These are phyloP conservation scores for Botryotinia globosa DNA, from an alignment of 2,329 filamentous ascomycete species.

Conservation along the genomic window DNA sequence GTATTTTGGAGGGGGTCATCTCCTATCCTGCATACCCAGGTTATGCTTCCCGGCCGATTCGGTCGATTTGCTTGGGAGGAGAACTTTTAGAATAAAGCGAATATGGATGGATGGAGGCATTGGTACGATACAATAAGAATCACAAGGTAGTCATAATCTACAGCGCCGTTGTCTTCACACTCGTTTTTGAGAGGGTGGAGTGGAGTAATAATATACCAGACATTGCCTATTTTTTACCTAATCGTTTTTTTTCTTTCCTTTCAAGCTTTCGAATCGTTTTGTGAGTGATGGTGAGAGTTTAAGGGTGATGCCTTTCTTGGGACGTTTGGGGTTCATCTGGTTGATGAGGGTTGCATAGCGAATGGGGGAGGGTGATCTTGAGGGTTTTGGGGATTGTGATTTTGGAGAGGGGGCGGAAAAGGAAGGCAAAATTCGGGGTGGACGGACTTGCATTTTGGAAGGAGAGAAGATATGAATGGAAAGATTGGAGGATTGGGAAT, in stretches of 20 bases:
- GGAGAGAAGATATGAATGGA: not conserved
- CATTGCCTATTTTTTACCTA: not conserved
- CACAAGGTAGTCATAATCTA: constrained; percentile 2
- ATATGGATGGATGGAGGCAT: not conserved
- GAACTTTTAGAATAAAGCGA: constrained; percentile 3
- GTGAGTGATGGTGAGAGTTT: not conserved
- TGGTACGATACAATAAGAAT: not conserved
- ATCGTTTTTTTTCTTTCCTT: not conserved
- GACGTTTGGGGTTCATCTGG: not conserved
- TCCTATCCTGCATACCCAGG: not conserved
- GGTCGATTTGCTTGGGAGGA: not conserved
- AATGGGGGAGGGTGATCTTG: not conserved
- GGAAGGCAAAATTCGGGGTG: not conserved
- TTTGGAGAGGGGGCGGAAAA: not conserved
- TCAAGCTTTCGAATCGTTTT: not conserved
- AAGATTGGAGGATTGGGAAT: not conserved
- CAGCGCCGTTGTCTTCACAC: not conserved
- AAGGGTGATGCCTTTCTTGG: not conserved
- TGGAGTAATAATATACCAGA: not conserved
- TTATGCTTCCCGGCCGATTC: not conserved
- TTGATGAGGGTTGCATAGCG: not conserved
- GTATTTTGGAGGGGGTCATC: not conserved
- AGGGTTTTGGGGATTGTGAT: not conserved
- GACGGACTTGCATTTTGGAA: not conserved
- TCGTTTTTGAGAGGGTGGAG: not conserved